A percentile compares a stretch with the other conserved stretches of the same genome.
These are phyloP conservation scores for Calycina marina DNA, from an alignment of 2,329 filamentous ascomycete species.

Conservation along the genomic window DNA sequence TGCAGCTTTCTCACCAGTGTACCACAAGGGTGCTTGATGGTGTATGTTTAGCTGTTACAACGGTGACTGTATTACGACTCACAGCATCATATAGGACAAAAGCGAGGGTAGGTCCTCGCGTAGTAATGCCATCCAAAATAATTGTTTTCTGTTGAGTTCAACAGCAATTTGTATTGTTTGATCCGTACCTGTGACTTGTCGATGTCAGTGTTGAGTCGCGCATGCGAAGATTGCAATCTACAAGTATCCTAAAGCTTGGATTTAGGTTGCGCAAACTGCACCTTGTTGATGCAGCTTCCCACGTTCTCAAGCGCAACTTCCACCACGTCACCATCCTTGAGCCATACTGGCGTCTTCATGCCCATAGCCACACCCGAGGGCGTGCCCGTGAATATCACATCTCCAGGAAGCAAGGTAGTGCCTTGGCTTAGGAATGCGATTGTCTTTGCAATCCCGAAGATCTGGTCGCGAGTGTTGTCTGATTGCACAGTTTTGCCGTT, in stretches of 20 bases:
- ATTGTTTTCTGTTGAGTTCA: too few species aligned
- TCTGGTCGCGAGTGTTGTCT: conserved; percentile 44
- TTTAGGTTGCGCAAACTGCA: conserved; percentile 29
- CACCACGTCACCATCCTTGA: conserved; percentile 56
- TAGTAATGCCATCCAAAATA: too few species aligned
- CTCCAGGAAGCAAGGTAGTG: conserved; percentile 47
- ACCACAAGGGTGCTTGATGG: too few species aligned
- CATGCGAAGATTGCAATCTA: too few species aligned
- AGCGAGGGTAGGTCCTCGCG: too few species aligned
- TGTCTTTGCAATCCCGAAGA: conserved; percentile 44
- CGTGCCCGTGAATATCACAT: conserved; percentile 54
- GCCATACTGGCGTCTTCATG: conserved; percentile 42
- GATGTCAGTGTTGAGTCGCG: too few species aligned
- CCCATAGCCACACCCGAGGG: conserved; percentile 61
- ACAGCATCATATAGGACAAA: too few species aligned
- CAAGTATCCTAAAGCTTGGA: conserved; percentile 17
- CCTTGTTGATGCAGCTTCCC: conserved; percentile 41
- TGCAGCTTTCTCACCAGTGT: too few species aligned
- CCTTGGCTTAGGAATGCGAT: conserved; percentile 46
- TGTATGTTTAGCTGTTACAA: too few species aligned
- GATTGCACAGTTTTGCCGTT: conserved; percentile 45
- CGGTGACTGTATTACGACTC: too few species aligned
- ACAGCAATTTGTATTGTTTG: too few species aligned
- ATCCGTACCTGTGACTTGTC: too few species aligned
- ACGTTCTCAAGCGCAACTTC: conserved; percentile 54